Evolutionary conservation across 2,329 filamentous ascomycete genomes (phyloP).

Genomic region (Rhynchosporium graminicola): DNA sequence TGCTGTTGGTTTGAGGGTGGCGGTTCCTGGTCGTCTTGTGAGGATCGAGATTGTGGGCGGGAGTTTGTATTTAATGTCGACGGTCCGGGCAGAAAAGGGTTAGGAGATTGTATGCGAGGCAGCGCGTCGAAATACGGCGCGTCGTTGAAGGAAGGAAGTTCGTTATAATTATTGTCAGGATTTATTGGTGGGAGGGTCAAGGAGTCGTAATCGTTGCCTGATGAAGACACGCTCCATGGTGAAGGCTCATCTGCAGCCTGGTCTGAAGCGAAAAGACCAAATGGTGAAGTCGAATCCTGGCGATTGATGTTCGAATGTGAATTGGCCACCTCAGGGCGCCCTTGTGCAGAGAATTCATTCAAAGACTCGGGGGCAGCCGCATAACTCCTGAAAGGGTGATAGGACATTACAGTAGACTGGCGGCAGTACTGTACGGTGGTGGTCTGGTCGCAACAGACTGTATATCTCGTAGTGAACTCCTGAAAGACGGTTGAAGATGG

Average conservation of each 20-base stretch:
- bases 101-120: constrained; percentile 18
- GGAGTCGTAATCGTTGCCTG: constrained; percentile 19
- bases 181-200: constrained; percentile 32
- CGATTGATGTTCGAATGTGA: constrained; percentile 1
- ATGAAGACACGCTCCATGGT: constrained; percentile 13
- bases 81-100: constrained; percentile 12
- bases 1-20: constrained; percentile 31
- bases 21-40: constrained; percentile 18
- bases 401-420: constrained; percentile 9
- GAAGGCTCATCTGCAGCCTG: constrained; percentile 11
- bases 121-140: constrained; percentile 22
- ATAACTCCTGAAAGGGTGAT: not conserved
- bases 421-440: too few species aligned
- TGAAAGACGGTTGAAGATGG: too few species aligned
- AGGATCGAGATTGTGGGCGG: constrained; percentile 6
- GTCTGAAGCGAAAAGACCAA: not conserved
- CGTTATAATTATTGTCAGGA: constrained; percentile 19
- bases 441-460: too few species aligned
- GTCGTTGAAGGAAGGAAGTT: constrained; percentile 19
- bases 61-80: not conserved
- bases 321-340: not conserved
- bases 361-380: not conserved
- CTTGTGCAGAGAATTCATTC: not conserved
- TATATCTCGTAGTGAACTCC: too few species aligned
- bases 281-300: constrained; percentile 7